These are phyloP conservation scores for Pythium coloratum DNA, from an alignment of 352 stramenopile species.

Conservation along the genomic window DNA sequence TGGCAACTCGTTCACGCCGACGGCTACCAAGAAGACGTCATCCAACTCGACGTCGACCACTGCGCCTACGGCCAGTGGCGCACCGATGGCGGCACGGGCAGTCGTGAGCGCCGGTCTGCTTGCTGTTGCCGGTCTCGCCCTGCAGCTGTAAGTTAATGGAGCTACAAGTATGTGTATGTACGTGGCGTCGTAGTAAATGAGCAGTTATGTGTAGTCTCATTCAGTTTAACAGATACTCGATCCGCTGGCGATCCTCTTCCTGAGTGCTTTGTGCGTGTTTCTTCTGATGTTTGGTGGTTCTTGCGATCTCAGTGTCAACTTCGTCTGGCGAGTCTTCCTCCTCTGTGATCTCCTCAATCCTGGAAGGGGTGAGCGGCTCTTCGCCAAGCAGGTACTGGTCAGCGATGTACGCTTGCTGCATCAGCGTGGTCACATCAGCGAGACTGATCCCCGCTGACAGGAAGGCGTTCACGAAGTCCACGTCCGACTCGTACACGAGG, in stretches of 20 bases:
- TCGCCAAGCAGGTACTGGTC: conserved; percentile 42
- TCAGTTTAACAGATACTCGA: conserved; percentile 24
- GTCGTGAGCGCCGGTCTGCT: conserved; percentile 19
- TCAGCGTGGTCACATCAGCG: conserved; percentile 45
- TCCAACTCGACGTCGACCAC: conserved; percentile 1
- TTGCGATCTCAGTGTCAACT: neutral
- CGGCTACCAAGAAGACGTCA: conserved; percentile 8
- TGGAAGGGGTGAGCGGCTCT: neutral
- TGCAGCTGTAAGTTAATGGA: conserved; percentile 6
- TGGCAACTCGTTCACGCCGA: conserved; percentile 11
- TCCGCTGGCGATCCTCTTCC: neutral
- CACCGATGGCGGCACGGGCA: conserved; percentile 10
- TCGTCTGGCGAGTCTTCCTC: conserved; percentile 13
- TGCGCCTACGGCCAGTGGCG: conserved; percentile 1
- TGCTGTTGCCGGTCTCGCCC: conserved; percentile 10
- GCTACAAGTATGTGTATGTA: neutral
- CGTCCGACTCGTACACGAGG: conserved; percentile 54
- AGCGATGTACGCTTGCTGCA: conserved; percentile 51
- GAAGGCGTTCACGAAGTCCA: conserved; percentile 56
- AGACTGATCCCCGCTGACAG: conserved; percentile 32
- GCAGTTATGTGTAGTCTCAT: neutral
- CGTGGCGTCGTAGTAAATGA: neutral
- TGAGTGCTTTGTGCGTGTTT: neutral
- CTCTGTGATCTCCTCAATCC: conserved; percentile 6
- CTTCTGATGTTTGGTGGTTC: neutral